Evolutionary conservation across 768 basidiomycete species (phyloP).

Genomic region (Pholiota molesta): DNA sequence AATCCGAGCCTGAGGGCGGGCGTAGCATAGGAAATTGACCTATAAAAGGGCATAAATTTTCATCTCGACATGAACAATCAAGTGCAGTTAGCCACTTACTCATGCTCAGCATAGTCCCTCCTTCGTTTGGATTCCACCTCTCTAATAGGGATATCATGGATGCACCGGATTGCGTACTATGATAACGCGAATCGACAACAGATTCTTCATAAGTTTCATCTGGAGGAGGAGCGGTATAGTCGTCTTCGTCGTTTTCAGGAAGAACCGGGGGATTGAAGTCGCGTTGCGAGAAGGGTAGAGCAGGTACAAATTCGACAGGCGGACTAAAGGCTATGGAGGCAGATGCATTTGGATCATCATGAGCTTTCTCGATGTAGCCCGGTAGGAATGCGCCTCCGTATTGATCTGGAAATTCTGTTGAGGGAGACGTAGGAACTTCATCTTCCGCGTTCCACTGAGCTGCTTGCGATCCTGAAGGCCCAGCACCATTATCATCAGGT

Average conservation of each 20-base stretch:
- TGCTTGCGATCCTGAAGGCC: conserved; percentile 15
- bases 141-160: conserved; percentile 8
- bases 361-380: conserved; percentile 20
- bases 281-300: background rate
- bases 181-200: conserved; percentile 5
- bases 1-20: conserved; percentile 18
- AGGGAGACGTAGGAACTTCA: conserved; percentile 19
- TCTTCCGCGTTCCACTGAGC: conserved; percentile 11
- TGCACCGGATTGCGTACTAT: conserved; percentile 11
- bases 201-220: conserved; percentile 17
- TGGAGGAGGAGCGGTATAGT: conserved; percentile 21
- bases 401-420: conserved; percentile 27
- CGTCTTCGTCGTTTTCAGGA: background rate
- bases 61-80: background rate
- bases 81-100: conserved; percentile 15
- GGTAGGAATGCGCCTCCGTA: conserved; percentile 22
- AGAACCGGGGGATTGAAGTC: background rate
- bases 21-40: conserved; percentile 22
- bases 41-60: background rate
- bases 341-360: conserved; percentile 28
- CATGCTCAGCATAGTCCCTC: conserved; percentile 14
- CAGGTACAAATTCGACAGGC: background rate
- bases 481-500: conserved; percentile 15
- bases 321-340: conserved; percentile 19
- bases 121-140: conserved; percentile 11